phyloP scores from a whole-genome alignment of 495 filamentous ascomycete species.

The Eremomyces bilateralis region DNA sequence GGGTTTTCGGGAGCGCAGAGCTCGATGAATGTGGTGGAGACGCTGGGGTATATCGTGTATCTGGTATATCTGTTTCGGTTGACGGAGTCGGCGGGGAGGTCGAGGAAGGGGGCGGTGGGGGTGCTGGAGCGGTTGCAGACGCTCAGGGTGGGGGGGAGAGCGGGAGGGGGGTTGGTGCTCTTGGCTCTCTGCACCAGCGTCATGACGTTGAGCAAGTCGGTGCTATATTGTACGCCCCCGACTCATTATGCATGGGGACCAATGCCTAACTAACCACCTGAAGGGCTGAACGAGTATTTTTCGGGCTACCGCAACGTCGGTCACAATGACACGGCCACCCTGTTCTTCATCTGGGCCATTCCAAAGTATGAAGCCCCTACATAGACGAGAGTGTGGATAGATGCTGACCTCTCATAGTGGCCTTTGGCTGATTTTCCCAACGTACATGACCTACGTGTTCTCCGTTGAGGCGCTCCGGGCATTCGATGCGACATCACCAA shows the following conservation, averaged over 20 bases:
- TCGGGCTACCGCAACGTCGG: conserved; percentile 61
- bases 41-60: conserved; percentile 46
- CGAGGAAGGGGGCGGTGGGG: conserved; percentile 17
- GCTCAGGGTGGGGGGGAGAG: conserved; percentile 32
- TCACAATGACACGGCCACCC: conserved; percentile 37
- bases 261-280: not conserved
- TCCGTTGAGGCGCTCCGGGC: too few relatives aligned
- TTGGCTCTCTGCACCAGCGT: conserved; percentile 45
- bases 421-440: conserved; percentile 52
- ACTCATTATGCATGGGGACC: not conserved
- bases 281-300: conserved; percentile 58
- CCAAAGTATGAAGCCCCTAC: conserved; percentile 2
- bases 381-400: not conserved
- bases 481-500: too few relatives aligned
- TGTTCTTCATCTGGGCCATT: conserved; percentile 20
- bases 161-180: conserved; percentile 40
- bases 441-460: conserved; percentile 50
- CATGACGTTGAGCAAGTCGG: conserved; percentile 75
- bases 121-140: conserved; percentile 21
- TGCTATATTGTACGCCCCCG: conserved; percentile 53
- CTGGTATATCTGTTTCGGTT: conserved; percentile 35
- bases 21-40: conserved; percentile 53
- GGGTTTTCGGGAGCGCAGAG: conserved; percentile 70
- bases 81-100: conserved; percentile 12
- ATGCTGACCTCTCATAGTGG: conserved; percentile 28